Evolutionary conservation across 345 rosid genomes (phyloP), one percentile per base, ranked within the genome.

Genomic region (Cochlearia excelsa): DNA sequence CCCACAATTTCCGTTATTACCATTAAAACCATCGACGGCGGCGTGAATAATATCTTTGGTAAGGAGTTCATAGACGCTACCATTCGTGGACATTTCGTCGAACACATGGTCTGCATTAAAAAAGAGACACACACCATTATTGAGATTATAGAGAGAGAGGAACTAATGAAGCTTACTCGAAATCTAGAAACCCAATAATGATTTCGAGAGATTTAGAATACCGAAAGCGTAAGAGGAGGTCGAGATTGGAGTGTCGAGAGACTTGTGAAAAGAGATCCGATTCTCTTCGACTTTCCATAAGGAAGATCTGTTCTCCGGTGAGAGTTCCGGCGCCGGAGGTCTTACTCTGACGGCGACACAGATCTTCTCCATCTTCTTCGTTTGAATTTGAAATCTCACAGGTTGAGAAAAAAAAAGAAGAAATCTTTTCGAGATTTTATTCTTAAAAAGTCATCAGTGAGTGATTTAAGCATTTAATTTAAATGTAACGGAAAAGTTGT

Each of bases 301-400:
- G 3, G 75, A 48, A 59, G 58, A 47, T 60, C 46, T 58, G 2
- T 77, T 79, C 42, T 33, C 87, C 29, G 79, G 83, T 23, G 84
- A 73, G n/a, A 67, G 78, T 34, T 70, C 73, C 40, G 86, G 74
- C 7, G 71, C 62, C 9, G 77, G 59, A 0, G 93, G 98, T 10
- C 98, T 76, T 61, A 86, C 79, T 41, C 95, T 76, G 66, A 92
- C 94, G 7, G 95, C 97, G 1, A 93, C 97, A 60, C 95, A 88
- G 70, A 89, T 86, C 85, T 85, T 93, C 77, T 88, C 97, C 97
- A 88, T 87, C 44, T 61, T 28, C 9, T 54, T 57, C 69, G 65
- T 70, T 64, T 70, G 59, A 62, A 50, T 70, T 70, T 63, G 65
- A 57, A 65, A 2, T 43, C 9, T 31, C 33, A 40, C n/a, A 46